Percentiles rank a stretch among this genome's conserved stretches.
Conservation (phyloP, 2,329 filamentous ascomycete species). For the Lasiodiplodia hormozganensis region DNA sequence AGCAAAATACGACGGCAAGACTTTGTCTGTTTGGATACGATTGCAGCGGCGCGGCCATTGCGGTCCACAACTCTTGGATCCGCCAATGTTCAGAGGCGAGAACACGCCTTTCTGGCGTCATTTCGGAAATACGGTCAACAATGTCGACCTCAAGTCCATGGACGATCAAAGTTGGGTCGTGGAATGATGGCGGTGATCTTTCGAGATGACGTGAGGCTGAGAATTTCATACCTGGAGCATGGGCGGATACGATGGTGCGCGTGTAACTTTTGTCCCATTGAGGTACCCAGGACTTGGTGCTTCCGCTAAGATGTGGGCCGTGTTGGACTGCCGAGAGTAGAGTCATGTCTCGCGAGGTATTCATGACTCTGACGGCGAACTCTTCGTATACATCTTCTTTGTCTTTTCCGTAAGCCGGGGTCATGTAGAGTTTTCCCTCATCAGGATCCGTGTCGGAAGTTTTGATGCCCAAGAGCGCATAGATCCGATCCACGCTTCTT, state of each 20-base stretch:
- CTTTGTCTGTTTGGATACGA: not conserved
- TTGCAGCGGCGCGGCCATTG: not conserved
- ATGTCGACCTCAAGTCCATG: not conserved
- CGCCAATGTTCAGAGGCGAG: not conserved
- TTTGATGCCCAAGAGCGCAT: not conserved
- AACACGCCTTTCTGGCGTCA: not conserved
- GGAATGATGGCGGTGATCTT: not conserved
- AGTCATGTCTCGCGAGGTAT: not conserved
- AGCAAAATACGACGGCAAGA: not conserved
- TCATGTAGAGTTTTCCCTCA: fast-evolving
- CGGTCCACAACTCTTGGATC: not conserved
- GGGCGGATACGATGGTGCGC: not conserved
- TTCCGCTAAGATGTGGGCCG: not conserved
- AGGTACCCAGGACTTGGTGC: not conserved
- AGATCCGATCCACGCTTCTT: not conserved
- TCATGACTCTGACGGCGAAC: not conserved
- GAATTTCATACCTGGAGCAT: not conserved
- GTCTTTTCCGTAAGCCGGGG: not conserved
- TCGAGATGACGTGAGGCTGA: not conserved
- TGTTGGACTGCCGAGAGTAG: not conserved
- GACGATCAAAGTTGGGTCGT: not conserved
- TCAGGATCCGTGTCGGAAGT: not conserved
- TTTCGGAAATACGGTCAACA: not conserved
- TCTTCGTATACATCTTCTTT: not conserved
- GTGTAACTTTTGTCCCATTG: not conserved